Conservation (phyloP, 1,284 basidiomycete species). For the Tremellales sp. region DNA sequence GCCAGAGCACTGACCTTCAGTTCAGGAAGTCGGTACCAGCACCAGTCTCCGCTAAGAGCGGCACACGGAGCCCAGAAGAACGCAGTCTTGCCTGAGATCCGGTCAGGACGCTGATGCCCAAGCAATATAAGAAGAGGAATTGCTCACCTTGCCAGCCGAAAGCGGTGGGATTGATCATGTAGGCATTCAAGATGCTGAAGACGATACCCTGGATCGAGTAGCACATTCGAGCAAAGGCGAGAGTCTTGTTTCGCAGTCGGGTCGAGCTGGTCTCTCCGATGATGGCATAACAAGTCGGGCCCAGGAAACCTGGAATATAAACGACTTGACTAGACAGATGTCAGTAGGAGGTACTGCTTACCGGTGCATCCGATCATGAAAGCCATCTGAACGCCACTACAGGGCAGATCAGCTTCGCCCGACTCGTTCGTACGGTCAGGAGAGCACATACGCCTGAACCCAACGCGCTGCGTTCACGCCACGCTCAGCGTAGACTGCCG, state of each 20-base stretch:
- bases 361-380: constrained; percentile 46
- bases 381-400: constrained; percentile 5
- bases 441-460: background rate
- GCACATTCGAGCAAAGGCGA: constrained; percentile 48
- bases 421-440: background rate
- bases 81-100: constrained; percentile 7
- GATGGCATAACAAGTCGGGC: constrained; percentile 45
- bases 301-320: constrained; percentile 38
- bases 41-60: background rate
- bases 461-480: constrained; percentile 20
- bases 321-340: constrained; percentile 1
- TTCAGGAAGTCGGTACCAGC: background rate
- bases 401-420: background rate
- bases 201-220: constrained; percentile 44
- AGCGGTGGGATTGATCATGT: constrained; percentile 14
- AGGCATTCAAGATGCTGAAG: constrained; percentile 36
- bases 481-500: constrained; percentile 3
- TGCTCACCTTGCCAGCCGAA: constrained; percentile 11
- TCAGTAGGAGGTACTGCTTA: constrained; percentile 20
- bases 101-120: background rate
- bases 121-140: background rate
- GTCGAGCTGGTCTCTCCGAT: constrained; percentile 48
- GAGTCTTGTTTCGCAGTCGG: constrained; percentile 50
- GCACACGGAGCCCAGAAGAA: constrained; percentile 10
- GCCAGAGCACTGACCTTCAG: background rate